A percentile compares a stretch with the other conserved stretches of the same genome.
These are phyloP conservation scores for Dillenia turbinata DNA, from an alignment of 164 flowering plant genomes.

Conservation along the genomic window DNA sequence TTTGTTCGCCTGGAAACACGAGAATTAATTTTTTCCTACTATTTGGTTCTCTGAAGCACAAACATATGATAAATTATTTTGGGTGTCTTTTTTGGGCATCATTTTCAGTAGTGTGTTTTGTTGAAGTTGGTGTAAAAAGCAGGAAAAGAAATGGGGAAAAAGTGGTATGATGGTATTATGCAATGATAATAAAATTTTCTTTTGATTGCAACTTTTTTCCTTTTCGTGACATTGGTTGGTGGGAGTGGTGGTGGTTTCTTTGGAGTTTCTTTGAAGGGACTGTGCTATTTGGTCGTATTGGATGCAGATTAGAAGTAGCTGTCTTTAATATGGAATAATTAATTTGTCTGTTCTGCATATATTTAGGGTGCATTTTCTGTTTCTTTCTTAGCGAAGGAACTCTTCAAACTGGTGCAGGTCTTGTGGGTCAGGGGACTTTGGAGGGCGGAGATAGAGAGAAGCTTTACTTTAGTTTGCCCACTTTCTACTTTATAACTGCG, in stretches of 20 bases:
- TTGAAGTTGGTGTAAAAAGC: background rate
- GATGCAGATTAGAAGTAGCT: conserved; percentile 8
- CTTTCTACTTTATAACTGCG: conserved; percentile 6
- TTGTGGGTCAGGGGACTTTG: conserved; percentile 44
- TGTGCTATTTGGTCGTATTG: background rate
- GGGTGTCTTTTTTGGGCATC: too few relatives aligned
- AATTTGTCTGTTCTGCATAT: conserved; percentile 6
- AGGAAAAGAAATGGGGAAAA: background rate
- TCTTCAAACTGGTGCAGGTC: conserved; percentile 32
- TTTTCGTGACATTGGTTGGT: conserved; percentile 1
- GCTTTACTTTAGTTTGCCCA: background rate
- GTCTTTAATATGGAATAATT: conserved; percentile 8
- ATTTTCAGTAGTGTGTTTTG: background rate
- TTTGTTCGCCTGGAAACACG: background rate
- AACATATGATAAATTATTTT: too few relatives aligned
- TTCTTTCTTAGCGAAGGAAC: conserved; percentile 25
- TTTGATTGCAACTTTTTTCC: background rate
- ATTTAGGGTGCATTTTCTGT: conserved; percentile 25
- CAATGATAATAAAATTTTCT: background rate
- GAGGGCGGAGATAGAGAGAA: conserved; percentile 7
- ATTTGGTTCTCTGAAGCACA: too few relatives aligned
- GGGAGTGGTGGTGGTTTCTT: conserved; percentile 7
- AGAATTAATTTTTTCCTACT: background rate
- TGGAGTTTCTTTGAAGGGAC: conserved; percentile 3
- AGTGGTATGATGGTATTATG: background rate